Evolutionary conservation across 768 basidiomycete species (phyloP).

Genomic region (Lentinula boryana): DNA sequence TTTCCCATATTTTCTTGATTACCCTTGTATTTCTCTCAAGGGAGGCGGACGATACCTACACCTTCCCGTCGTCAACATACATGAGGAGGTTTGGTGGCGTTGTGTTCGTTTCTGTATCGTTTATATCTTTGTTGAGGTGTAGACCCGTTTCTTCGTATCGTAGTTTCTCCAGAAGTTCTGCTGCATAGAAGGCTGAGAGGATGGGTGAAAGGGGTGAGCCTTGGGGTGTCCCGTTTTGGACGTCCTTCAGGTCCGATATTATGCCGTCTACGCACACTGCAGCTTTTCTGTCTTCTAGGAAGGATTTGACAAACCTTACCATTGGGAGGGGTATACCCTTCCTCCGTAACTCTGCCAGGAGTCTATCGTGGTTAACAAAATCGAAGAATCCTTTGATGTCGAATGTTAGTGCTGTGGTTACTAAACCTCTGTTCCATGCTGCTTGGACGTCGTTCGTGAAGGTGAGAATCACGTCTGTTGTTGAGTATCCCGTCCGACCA

Average conservation of each 20-base stretch:
- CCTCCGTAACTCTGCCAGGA: constrained; percentile 11
- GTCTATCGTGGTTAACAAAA: too few relatives aligned
- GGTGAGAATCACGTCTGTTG: too few relatives aligned
- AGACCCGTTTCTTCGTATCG: neutral
- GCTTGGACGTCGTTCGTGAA: too few relatives aligned
- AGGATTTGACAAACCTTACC: constrained; percentile 7
- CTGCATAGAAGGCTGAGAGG: constrained; percentile 19
- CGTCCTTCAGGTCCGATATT: neutral
- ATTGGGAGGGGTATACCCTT: constrained; percentile 12
- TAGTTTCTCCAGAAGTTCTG: constrained; percentile 18
- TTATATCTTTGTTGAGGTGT: neutral
- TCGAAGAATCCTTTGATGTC: constrained; percentile 4
- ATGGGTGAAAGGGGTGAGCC: constrained; percentile 18
- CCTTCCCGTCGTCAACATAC: constrained; percentile 27
- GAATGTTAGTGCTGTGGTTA: too few relatives aligned
- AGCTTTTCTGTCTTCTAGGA: constrained; percentile 16
- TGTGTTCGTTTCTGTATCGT: neutral
- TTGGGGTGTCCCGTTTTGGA: neutral
- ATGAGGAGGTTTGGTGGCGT: constrained; percentile 12
- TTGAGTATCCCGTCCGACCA: too few relatives aligned
- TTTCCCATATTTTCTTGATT: constrained; percentile 13
- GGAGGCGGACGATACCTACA: constrained; percentile 18
- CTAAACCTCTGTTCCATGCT: too few relatives aligned
- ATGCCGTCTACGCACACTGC: constrained; percentile 16
- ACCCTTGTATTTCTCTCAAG: constrained; percentile 16